These are phyloP conservation scores for Lasiosphaeria hispida DNA, from an alignment of 495 filamentous ascomycete genomes.

Conservation along the genomic window DNA sequence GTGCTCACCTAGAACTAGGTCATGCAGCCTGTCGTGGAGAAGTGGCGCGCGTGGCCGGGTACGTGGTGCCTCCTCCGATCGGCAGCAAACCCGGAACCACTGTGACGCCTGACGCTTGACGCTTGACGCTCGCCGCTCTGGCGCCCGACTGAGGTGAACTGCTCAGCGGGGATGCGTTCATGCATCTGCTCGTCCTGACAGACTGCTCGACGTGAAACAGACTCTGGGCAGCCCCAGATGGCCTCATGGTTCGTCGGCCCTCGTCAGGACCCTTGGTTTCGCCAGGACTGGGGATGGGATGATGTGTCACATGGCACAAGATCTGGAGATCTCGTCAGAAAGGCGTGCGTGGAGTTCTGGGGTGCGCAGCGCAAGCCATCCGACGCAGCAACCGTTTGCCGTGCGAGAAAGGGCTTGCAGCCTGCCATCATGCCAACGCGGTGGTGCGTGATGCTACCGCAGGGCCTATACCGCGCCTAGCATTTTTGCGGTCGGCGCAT, in stretches of 20 bases:
- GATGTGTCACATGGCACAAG: slow-evolving; percentile 43
- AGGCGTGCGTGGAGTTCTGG: slow-evolving; percentile 30
- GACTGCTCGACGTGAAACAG: slow-evolving; percentile 29
- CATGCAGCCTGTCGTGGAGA: slow-evolving; percentile 8
- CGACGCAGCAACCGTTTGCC: slow-evolving; percentile 21
- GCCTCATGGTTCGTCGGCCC: slow-evolving; percentile 28
- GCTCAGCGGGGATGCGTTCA: slow-evolving; percentile 20
- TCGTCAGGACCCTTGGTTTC: slow-evolving; percentile 22
- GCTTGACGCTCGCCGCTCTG: too few relatives aligned
- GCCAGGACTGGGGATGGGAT: slow-evolving; percentile 28
- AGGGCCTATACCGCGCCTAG: background rate
- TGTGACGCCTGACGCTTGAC: slow-evolving; percentile 2
- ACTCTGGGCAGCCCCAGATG: slow-evolving; percentile 18
- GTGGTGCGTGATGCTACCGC: slow-evolving; percentile 15
- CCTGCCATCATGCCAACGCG: slow-evolving; percentile 21
- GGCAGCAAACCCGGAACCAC: slow-evolving; percentile 9
- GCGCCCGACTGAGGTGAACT: slow-evolving; percentile 3
- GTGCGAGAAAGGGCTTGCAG: slow-evolving; percentile 20
- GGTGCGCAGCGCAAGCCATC: slow-evolving; percentile 26
- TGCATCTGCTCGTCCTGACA: slow-evolving; percentile 20
- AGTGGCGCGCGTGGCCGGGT: background rate
- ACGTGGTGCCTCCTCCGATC: slow-evolving; percentile 9
- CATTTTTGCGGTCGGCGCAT: background rate
- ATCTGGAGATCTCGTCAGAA: slow-evolving; percentile 30
- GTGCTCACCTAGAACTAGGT: background rate